Conservation (phyloP, 192 early-diverging fungal genomes). For the Entomortierella parvispora region DNA sequence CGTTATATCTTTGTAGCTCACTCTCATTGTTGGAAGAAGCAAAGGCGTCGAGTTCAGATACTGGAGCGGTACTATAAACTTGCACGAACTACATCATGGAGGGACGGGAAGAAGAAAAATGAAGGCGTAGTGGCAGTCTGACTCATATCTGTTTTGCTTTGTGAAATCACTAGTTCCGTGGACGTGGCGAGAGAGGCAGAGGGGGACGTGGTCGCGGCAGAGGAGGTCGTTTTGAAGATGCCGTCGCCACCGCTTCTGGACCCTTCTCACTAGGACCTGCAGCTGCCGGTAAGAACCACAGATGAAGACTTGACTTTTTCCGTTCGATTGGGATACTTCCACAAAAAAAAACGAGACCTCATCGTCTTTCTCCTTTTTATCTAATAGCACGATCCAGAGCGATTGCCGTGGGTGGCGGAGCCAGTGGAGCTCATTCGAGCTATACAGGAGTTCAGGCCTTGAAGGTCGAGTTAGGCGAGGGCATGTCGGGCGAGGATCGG, state of each 20-base stretch:
- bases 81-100: conserved; percentile 10
- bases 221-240: conserved; percentile 32
- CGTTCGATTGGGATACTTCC: not conserved
- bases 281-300: conserved; percentile 15
- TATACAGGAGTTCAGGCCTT: conserved; percentile 34
- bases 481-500: conserved; percentile 31
- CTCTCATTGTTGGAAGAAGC: conserved; percentile 51
- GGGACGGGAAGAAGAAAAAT: not conserved
- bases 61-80: conserved; percentile 15
- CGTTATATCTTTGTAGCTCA: conserved; percentile 7
- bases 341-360: not conserved
- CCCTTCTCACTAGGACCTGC: conserved; percentile 65
- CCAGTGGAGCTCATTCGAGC: conserved; percentile 50
- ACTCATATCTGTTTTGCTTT: conserved; percentile 3
- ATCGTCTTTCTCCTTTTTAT: not conserved
- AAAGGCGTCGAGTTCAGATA: conserved; percentile 28
- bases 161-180: not conserved
- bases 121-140: not conserved
- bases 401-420: conserved; percentile 21
- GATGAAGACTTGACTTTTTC: not conserved
- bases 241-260: conserved; percentile 56
- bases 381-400: conserved; percentile 30
- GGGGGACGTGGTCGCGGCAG: conserved; percentile 60
- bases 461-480: conserved; percentile 22
- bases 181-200: conserved; percentile 57